Evolutionary conservation across 2,329 filamentous ascomycete species (phyloP).

Genomic region (Pezicula rhizophila): DNA sequence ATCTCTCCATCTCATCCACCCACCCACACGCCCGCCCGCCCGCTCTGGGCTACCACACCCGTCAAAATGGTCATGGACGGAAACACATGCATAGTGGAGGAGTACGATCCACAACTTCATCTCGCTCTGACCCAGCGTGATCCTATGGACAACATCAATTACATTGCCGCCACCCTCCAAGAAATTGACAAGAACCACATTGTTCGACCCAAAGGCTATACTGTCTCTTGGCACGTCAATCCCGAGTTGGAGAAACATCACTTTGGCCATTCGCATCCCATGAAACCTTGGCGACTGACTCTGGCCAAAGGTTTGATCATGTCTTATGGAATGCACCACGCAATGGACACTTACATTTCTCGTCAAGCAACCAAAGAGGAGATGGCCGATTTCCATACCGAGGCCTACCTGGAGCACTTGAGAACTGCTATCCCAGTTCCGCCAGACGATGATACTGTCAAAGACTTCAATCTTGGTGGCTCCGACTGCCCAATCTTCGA

Average conservation of each 20-base stretch:
- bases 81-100: constrained; percentile 24
- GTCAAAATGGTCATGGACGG: constrained; percentile 20
- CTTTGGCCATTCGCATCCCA: constrained; percentile 93
- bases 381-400: constrained; percentile 77
- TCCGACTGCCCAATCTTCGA: constrained; percentile 97
- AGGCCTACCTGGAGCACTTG: constrained; percentile 88
- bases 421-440: constrained; percentile 62
- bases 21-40: not conserved
- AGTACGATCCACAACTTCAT: constrained; percentile 16
- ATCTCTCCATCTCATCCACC: too few relatives aligned
- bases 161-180: constrained; percentile 19
- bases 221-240: constrained; percentile 92
- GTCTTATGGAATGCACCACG: constrained; percentile 90
- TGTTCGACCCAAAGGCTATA: constrained; percentile 75
- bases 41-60: not conserved
- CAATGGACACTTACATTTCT: constrained; percentile 90
- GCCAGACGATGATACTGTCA: constrained; percentile 57
- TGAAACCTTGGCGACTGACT: constrained; percentile 98
- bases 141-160: constrained; percentile 20
- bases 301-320: constrained; percentile 92
- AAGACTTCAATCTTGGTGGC: constrained; percentile 74
- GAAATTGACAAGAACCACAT: constrained; percentile 56
- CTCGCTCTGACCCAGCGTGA: constrained; percentile 22
- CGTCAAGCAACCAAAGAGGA: constrained; percentile 83
- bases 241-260: constrained; percentile 93